Evolutionary conservation across 208 protist genomes (phyloP).

Genomic region (Naegleria gruberi): DNA sequence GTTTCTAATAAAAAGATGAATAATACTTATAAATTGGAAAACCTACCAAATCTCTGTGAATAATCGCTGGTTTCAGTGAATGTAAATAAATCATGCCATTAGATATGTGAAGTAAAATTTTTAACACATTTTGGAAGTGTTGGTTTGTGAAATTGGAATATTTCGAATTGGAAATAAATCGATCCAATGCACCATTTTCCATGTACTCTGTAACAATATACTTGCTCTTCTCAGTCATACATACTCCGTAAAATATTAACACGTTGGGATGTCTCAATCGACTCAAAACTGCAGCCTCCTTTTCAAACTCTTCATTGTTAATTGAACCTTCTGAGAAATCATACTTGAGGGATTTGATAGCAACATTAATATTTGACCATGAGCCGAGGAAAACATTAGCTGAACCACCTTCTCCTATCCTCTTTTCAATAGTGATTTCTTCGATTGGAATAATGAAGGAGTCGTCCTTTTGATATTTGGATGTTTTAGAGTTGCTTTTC

Average conservation of each 20-base stretch:
- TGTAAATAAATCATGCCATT: background rate
- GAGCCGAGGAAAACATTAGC: background rate
- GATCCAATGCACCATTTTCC: background rate
- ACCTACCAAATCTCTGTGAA: background rate
- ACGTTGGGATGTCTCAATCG: background rate
- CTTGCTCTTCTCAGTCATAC: background rate
- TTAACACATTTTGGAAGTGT: background rate
- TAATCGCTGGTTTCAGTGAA: background rate
- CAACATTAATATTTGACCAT: background rate
- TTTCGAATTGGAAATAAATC: background rate
- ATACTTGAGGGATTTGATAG: background rate
- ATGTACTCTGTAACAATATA: background rate
- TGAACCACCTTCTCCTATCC: background rate
- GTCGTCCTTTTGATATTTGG: no score
- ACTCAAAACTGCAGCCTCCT: background rate
- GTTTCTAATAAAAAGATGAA: no score
- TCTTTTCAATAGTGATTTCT: background rate
- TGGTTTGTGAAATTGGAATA: background rate
- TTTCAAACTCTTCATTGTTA: background rate
- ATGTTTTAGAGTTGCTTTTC: no score
- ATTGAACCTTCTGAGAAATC: background rate
- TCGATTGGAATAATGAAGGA: no score
- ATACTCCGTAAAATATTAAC: background rate
- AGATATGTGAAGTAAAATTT: background rate
- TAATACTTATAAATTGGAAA: no score